Evolutionary conservation across 169 alveolate genomes (phyloP), one percentile per base, ranked within the genome.

Genomic region (Plasmodium falciparum): DNA sequence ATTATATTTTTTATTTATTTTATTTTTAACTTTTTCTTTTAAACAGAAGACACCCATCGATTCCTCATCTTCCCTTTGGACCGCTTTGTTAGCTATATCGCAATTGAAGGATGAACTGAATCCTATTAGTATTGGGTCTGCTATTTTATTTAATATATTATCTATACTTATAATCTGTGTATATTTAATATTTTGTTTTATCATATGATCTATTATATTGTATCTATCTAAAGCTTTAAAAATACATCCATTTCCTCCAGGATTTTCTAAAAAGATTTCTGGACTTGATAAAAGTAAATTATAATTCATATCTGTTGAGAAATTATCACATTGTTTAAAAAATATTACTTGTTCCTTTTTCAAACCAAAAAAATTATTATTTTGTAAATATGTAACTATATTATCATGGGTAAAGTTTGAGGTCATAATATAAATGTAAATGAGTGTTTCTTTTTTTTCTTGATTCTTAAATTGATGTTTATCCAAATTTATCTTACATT

Each of bases 221-320:
- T 93, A 59, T 24, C 50, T 20, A 33, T 89, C 54, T 24, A 94
- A 74, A 54, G 95, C 92, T 62, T 85, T 78, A 56, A 92, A 94
- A 24, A 94, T 72, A 17, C 67, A 80, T 9, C 96, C 96, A 74
- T 94, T 94, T 3, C 96, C 96, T 49, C 74, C 91, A 70, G 91
- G 96, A 89, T 0, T 45, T 88, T 86, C 45, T 62, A 88, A 29
- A 8, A 88, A 15, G 0, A 50, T 33, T 24, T 74, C 61, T 7
- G 50, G 69, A 69, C 39, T 83, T 45, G 70, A 12, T 52, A 83
- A 62, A 11, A 83, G 73, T 0, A 83, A 26, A 58, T 83, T 70
- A 62, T 45, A 83, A 61, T 83, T 52, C 11, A 69, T 33, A 70
- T 83, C 83, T 15, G 91, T 83, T 20, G 66, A 17, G 22, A 54